Evolutionary conservation across 2,329 filamentous ascomycete species (phyloP).

Genomic region (Westerdykella ornata): DNA sequence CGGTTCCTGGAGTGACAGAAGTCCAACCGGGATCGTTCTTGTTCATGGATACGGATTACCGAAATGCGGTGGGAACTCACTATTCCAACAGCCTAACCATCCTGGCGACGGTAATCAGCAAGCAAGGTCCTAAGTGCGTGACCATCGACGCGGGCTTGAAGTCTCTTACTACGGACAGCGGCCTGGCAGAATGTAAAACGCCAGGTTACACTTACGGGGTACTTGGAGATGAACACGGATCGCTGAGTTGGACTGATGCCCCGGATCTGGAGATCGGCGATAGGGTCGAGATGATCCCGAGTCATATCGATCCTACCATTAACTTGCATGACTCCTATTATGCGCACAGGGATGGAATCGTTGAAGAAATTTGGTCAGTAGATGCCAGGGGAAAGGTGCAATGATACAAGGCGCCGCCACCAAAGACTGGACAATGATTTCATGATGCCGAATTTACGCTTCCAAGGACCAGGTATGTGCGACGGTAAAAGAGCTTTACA

Average conservation of each 20-base stretch:
- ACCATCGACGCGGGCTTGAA: slow-evolving; percentile 49
- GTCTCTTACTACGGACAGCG: slow-evolving; percentile 48
- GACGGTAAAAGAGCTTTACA: too few relatives aligned
- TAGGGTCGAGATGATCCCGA: slow-evolving; percentile 48
- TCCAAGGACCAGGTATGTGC: too few relatives aligned
- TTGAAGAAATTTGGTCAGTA: slow-evolving; percentile 49
- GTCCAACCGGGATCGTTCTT: slow-evolving; percentile 51
- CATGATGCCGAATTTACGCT: too few relatives aligned
- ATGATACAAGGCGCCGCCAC: slow-evolving; percentile 16
- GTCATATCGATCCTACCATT: slow-evolving; percentile 51
- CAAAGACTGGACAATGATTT: too few relatives aligned
- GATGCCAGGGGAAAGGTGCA: slow-evolving; percentile 49
- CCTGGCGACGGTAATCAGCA: slow-evolving; percentile 45
- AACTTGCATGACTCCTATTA: slow-evolving; percentile 50
- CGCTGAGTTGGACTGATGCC: slow-evolving; percentile 42
- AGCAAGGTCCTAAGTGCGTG: slow-evolving; percentile 40
- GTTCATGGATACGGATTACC: slow-evolving; percentile 54
- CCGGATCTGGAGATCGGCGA: slow-evolving; percentile 41
- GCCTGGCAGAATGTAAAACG: slow-evolving; percentile 44
- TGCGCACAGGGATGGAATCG: slow-evolving; percentile 43
- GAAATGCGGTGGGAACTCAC: slow-evolving; percentile 46
- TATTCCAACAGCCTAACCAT: slow-evolving; percentile 48
- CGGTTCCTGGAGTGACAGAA: slow-evolving; percentile 47
- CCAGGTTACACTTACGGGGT: slow-evolving; percentile 40
- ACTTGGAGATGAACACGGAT: slow-evolving; percentile 48